A percentile compares a stretch with the other conserved stretches of the same genome.
Conservation (phyloP, 495 filamentous ascomycete species). For the Ramalina intermedia region DNA sequence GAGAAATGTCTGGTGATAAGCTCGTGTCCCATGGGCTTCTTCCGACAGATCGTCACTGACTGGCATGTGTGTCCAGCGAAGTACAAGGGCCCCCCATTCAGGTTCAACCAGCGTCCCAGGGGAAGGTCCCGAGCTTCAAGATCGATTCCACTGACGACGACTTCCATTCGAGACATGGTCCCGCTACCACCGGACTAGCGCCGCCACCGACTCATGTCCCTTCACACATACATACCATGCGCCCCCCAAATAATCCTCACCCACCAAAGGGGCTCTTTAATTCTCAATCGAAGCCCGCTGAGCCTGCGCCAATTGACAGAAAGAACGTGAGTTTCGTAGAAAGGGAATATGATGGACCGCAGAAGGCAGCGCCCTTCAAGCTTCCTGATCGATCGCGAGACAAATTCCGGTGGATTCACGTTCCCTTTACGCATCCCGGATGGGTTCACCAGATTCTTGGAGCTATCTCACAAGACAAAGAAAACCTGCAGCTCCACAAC, state of each 20-base stretch:
- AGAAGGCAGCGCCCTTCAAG: slow-evolving; percentile 24
- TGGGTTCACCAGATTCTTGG: slow-evolving; percentile 44
- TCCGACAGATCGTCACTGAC: too few species aligned
- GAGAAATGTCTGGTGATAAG: too few species aligned
- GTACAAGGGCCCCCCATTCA: not conserved
- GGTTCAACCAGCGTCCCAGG: not conserved
- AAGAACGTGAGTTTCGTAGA: not conserved
- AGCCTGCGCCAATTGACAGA: not conserved
- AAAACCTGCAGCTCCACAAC: slow-evolving; percentile 31
- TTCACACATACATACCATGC: not conserved
- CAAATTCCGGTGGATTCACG: slow-evolving; percentile 51
- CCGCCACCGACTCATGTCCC: not conserved
- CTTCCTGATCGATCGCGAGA: slow-evolving; percentile 27
- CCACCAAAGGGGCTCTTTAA: not conserved
- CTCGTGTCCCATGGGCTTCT: too few species aligned
- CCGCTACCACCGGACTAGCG: not conserved
- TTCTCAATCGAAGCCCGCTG: too few species aligned
- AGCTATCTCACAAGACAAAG: slow-evolving; percentile 20
- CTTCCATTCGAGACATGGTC: not conserved
- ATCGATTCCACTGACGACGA: not conserved
- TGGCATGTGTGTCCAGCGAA: not conserved
- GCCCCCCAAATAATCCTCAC: not conserved
- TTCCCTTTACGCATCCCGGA: slow-evolving; percentile 49
- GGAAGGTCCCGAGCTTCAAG: not conserved
- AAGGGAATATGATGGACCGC: not conserved